These are phyloP conservation scores for Pestalotiopsis sp. DNA, from an alignment of 2,329 filamentous ascomycete genomes.

Conservation along the genomic window DNA sequence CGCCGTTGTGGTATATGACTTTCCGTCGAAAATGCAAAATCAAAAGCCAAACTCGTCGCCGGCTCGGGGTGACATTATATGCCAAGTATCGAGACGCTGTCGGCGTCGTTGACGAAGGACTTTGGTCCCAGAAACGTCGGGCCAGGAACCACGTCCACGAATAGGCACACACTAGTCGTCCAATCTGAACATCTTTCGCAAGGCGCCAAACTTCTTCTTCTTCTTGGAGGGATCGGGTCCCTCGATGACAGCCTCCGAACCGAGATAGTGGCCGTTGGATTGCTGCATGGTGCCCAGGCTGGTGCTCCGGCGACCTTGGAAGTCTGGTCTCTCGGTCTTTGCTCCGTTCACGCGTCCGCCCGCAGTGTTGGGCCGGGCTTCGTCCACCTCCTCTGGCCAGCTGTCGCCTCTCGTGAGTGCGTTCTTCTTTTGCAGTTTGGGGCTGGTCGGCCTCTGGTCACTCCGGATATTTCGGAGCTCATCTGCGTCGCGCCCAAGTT, in stretches of 20 bases:
- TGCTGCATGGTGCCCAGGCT: constrained; percentile 32
- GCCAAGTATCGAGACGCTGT: background rate
- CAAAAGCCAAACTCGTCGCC: background rate
- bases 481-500: constrained; percentile 57
- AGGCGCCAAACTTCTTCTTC: constrained; percentile 68
- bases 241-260: constrained; percentile 19
- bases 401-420: constrained; percentile 38
- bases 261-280: constrained; percentile 34
- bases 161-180: constrained; percentile 37
- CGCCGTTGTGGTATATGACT: background rate
- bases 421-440: constrained; percentile 47
- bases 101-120: background rate
- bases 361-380: constrained; percentile 27
- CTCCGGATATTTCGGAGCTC: constrained; percentile 50
- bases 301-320: constrained; percentile 23
- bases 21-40: background rate
- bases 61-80: background rate
- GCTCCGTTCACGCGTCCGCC: constrained; percentile 27
- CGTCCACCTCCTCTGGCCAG: constrained; percentile 42
- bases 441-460: constrained; percentile 30
- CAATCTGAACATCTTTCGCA: constrained; percentile 65
- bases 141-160: background rate
- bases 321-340: constrained; percentile 14
- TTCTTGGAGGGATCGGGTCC: constrained; percentile 27
- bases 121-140: too few species aligned